Base-by-base conservation (phyloP, 495 filamentous ascomycete species). In the Evernia prunastri region DNA sequence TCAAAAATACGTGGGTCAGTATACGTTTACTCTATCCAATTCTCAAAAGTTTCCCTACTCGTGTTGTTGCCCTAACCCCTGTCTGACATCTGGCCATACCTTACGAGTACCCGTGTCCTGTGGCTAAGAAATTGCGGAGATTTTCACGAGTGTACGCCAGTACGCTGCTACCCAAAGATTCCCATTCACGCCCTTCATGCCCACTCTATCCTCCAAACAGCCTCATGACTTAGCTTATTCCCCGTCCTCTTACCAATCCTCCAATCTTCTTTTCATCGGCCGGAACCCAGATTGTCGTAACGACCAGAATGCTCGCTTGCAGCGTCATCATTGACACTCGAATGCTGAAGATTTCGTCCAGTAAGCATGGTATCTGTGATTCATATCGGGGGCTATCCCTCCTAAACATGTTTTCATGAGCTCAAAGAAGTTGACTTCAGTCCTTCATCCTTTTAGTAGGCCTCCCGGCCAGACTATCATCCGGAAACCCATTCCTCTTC, bases 401-500 rank as follows among this genome's bases (percentile, higher is more conserved):
- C 15, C 8, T 53, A 37, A 1, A 13, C 33, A 37, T 23, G 5
- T 23, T 39, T 33, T 27, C 11, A 23, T 59, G 6, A 40, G 27
- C 35, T 59, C 56, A n/a, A n/a, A 37, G 35, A 39, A 25, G 9
- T 17, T 35, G 23, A 23, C 12, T 1, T 68, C 25, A 68, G n/a
- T 89, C 87, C 71, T 89, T 90, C 53, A 87, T 60, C 68, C 88
- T 78, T 79, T 92, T 91, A 51, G 72, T 75, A 8, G 79, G 79
- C 4, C 84, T 81, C 35, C 84, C 78, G 53, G 86, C 77, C 47
- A 94, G 65, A 23, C 81, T 85, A 79, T 96, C 93, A 74, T 96
- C 93, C 8, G 89, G 89, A 61, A 96, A 68, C 3, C 90, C 94
- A 65, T 89, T 92, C 56, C 92, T 81, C 76, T 97, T 97, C 3